Conservation (phyloP, 805 yeast genomes). For the Teunomyces panamensis region DNA sequence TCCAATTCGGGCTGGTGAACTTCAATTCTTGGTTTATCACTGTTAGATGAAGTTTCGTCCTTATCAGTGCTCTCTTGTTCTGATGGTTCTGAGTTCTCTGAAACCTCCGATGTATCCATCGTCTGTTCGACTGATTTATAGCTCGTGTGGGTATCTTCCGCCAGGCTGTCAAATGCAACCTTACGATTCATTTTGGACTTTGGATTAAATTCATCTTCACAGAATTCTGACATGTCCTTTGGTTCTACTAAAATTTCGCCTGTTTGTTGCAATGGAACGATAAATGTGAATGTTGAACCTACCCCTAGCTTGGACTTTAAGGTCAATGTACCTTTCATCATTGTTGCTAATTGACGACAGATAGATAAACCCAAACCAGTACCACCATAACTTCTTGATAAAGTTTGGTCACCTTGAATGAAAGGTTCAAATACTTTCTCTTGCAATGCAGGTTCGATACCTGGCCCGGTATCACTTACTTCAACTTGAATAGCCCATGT, state of each 20-base stretch:
- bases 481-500: slow-evolving; percentile 64
- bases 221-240: slow-evolving; percentile 39
- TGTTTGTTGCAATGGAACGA: slow-evolving; percentile 70
- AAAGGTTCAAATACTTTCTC: slow-evolving; percentile 91
- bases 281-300: slow-evolving; percentile 82
- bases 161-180: slow-evolving; percentile 35
- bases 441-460: slow-evolving; percentile 80
- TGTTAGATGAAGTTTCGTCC: background rate
- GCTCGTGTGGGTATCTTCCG: background rate
- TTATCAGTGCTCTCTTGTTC: background rate
- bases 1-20: background rate
- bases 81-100: background rate
- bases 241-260: slow-evolving; percentile 47
- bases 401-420: slow-evolving; percentile 94
- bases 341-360: slow-evolving; percentile 82
- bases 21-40: background rate
- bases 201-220: slow-evolving; percentile 68
- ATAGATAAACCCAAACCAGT: slow-evolving; percentile 90
- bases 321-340: slow-evolving; percentile 86
- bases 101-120: background rate
- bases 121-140: background rate
- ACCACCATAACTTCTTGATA: slow-evolving; percentile 90
- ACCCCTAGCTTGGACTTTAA: slow-evolving; percentile 71
- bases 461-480: slow-evolving; percentile 92
- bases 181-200: slow-evolving; percentile 49